Base-by-base conservation (phyloP, 306 rosid genomes). In the Arachis stenosperma region DNA sequence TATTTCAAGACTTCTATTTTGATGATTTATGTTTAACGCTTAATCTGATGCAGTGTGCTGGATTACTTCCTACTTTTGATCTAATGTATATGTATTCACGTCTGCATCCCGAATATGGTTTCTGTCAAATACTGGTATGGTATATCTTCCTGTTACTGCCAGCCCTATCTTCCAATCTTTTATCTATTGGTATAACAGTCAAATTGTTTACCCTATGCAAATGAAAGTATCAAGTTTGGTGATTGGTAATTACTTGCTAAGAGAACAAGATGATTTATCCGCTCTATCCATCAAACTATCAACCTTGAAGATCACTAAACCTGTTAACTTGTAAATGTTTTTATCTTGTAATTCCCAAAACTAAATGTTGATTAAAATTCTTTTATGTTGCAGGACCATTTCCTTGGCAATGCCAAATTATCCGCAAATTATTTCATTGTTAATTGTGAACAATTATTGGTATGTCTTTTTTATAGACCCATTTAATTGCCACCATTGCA, bases 21-120 rank as follows among this genome's bases (percentile, higher is more conserved):
- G 65, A 67, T 59, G 51, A 63, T 73, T 73, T 86, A 77, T 86
- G 66, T 77, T 50, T 57, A 48, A 14, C 61, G 77, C 74, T 48
- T 9, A 22, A 68, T 77, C 63, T 68, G 61, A 42, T 84, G 80
- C 90, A 94, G 97, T 82, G 85, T 61, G 98, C 98, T 76, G 95
- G 98, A 64, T 76, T 94, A 73, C 87, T 94, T 79, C 98, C 98
- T 54, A 82, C 89, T 42, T 91, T 75, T 65, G 98, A 94, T 51
- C 90, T 89, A 78, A 72, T 94, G 91, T 78, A 73, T 82, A 83
- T 88, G 86, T 88, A 91, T 75, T 94, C 95, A 53, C 87, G 85
- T 54, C 69, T 84, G 67, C 95, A 80, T 77, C 91, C 94, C 30
- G 52, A 66, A 58, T 33, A 37, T 73, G 83, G 95, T 79, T 79